Conservation (phyloP, 1,284 basidiomycete genomes). For the Trametes versicolor region DNA sequence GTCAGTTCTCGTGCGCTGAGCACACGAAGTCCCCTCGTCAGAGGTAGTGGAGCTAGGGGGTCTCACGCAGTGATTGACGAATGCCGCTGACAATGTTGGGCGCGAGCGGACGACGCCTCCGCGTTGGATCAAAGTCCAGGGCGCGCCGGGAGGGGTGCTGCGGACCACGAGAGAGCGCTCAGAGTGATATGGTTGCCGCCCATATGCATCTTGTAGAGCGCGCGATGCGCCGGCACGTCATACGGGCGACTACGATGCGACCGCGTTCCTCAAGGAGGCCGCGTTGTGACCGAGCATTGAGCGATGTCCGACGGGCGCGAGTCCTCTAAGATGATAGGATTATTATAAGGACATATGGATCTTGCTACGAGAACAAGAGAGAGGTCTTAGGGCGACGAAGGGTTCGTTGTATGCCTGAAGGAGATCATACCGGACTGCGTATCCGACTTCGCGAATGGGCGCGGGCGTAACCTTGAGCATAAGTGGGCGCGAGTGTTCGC, state of each 20-base stretch:
- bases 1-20: no score
- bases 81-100: not conserved
- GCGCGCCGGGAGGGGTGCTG: not conserved
- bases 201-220: not conserved
- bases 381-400: not conserved
- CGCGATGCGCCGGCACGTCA: not conserved
- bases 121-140: not conserved
- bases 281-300: not conserved
- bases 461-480: constrained; percentile 22
- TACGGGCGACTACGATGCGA: not conserved
- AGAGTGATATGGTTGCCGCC: not conserved
- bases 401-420: not conserved
- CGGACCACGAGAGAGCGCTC: not conserved
- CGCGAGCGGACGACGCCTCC: not conserved
- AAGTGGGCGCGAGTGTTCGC: constrained; percentile 8
- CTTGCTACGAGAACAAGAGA: no score
- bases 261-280: not conserved
- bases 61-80: no score
- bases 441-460: constrained; percentile 2
- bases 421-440: not conserved
- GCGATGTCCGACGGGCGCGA: not conserved
- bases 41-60: no score
- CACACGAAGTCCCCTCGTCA: no score
- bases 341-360: no score
- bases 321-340: not conserved